These are phyloP conservation scores for Magnaporthales sp. DNA, from an alignment of 2,329 filamentous ascomycete species.

Conservation along the genomic window DNA sequence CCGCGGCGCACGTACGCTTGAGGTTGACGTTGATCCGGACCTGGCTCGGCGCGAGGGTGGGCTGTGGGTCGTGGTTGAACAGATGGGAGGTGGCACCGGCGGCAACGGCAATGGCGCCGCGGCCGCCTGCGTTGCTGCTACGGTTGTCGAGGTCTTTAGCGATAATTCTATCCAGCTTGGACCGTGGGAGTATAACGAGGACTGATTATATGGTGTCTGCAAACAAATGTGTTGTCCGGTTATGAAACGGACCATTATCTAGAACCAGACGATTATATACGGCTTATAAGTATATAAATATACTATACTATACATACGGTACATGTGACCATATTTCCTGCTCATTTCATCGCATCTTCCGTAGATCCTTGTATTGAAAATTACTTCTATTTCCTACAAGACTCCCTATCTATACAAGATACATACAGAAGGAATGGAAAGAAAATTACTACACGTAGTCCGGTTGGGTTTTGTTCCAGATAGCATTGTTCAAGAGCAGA, in stretches of 20 bases:
- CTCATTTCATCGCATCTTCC: too few species aligned
- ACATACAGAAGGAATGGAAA: too few species aligned
- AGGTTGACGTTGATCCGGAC: constrained; percentile 67
- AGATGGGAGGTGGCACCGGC: constrained; percentile 44
- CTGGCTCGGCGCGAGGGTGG: constrained; percentile 40
- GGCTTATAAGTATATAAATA: too few species aligned
- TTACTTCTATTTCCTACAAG: too few species aligned
- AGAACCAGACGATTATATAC: too few species aligned
- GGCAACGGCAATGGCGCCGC: constrained; percentile 7
- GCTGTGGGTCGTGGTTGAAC: constrained; percentile 75
- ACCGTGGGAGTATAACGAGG: constrained; percentile 29
- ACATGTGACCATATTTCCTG: too few species aligned
- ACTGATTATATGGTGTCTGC: constrained; percentile 4
- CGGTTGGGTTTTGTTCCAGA: too few species aligned
- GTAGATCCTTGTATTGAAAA: too few species aligned
- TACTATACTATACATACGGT: too few species aligned
- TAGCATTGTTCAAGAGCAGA: too few species aligned
- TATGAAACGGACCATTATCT: neutral
- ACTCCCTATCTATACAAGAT: too few species aligned
- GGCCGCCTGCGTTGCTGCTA: constrained; percentile 11
- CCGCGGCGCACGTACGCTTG: constrained; percentile 57
- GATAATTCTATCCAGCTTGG: constrained; percentile 35
- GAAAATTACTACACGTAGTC: too few species aligned
- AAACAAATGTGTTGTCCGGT: neutral
- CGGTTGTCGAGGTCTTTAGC: constrained; percentile 40